These are phyloP conservation scores for Fusarium mundagurra DNA, from an alignment of 2,329 filamentous ascomycete species.

Conservation along the genomic window DNA sequence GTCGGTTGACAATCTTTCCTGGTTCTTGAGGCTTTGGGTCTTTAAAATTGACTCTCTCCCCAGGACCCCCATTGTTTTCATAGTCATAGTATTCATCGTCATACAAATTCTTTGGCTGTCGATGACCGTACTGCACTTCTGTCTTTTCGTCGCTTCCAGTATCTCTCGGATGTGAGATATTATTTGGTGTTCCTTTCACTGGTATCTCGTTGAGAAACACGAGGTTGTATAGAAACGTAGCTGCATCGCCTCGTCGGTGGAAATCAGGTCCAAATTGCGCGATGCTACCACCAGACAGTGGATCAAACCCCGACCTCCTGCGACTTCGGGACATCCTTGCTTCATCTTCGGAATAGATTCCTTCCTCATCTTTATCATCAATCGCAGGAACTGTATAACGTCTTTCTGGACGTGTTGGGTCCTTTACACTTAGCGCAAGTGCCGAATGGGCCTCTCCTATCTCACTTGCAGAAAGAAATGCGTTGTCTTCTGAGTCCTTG, in stretches of 20 bases:
- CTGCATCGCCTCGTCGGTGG: conserved; percentile 20
- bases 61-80: no score
- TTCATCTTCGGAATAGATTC: neutral
- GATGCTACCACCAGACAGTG: neutral
- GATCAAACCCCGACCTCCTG: neutral
- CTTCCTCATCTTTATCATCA: no score
- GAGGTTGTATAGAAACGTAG: conserved; percentile 22
- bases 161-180: accelerated
- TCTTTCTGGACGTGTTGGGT: no score
- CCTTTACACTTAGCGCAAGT: neutral
- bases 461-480: neutral
- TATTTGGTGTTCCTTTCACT: accelerated
- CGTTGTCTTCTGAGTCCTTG: neutral
- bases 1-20: conserved; percentile 1
- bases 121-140: neutral
- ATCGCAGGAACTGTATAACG: no score
- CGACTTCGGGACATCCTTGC: neutral
- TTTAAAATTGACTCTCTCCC: neutral
- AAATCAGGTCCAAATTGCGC: conserved; percentile 15
- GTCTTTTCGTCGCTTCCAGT: neutral
- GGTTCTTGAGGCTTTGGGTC: neutral
- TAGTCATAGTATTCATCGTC: neutral
- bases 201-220: conserved; percentile 9
- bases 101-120: neutral
- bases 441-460: neutral